Evolutionary conservation across 768 basidiomycete species (phyloP), one percentile per base, ranked within the genome.

Genomic region (Hysterangium stoloniferum): DNA sequence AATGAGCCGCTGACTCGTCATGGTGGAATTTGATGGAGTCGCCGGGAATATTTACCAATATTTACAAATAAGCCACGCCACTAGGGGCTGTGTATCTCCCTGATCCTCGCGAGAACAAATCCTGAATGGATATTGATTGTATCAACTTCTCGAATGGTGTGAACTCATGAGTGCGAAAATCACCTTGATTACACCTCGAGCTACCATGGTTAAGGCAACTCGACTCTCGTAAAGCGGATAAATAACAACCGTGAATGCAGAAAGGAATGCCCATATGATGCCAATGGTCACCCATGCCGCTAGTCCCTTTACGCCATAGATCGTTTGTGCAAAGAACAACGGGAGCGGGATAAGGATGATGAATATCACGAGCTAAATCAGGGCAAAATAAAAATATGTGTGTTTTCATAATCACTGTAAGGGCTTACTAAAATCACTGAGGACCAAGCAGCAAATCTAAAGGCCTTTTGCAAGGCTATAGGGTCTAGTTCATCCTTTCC

Each of bases 171-270:
- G 11, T 43, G 27, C 33, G 3, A 48, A 19, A 19, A 64, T 45
- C 34, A 83, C 87, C 75, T 81, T 87, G 56, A 79, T 56, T 35
- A 90, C 66, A 6, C 89, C 87, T 42, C 62, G 64, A 22, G 54
- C 29, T 43, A 94, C 86, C 62, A 77, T 66, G 5, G 12, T 31
- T 40, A 97, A 60, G 0, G 86, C 88, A 4, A 55, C 68, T 35
- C 88, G 71, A 47, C 86, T 89, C 71, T 97, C 93, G 68, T 75
- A 95, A 4, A 95, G 68, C 17, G 93, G 93, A 59, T 90, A 91
- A 12, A 95, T 20, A 17, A 94, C 88, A 36, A 91, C 87, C 6
- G 78, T 69, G 53, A 84, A 73, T 3, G 80, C 71, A 1, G 88
- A 91, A 45, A 74, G 69, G 66, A 94, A 93, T 19, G 83, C 71